These are phyloP conservation scores for Pelargonium fulgidum DNA, from an alignment of 441 rosid genomes.

Conservation along the genomic window DNA sequence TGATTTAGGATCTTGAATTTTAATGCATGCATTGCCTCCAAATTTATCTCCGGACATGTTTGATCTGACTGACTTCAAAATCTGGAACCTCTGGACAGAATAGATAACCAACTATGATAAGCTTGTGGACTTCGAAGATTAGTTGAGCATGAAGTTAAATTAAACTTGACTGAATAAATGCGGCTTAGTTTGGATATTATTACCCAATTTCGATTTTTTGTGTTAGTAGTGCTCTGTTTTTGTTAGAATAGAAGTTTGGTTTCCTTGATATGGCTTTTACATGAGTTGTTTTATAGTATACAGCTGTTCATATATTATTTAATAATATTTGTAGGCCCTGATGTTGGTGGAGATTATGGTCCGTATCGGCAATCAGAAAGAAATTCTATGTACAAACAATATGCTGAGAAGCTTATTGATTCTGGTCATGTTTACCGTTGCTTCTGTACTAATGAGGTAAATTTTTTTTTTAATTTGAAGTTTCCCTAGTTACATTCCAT, in stretches of 20 bases:
- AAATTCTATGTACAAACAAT: constrained; percentile 62
- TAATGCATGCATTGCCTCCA: background rate
- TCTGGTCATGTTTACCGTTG: constrained; percentile 90
- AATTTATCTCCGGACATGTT: background rate
- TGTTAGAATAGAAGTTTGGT: background rate
- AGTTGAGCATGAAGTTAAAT: background rate
- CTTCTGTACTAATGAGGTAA: constrained; percentile 78
- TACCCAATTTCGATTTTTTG: background rate
- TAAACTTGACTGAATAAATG: background rate
- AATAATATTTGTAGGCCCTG: constrained; percentile 48
- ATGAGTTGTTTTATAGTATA: background rate
- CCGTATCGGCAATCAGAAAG: constrained; percentile 89
- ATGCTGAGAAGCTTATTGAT: constrained; percentile 69
- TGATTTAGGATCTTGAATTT: too few relatives aligned
- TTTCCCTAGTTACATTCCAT: too few relatives aligned
- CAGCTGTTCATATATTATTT: background rate
- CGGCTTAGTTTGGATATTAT: background rate
- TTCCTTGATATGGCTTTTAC: background rate
- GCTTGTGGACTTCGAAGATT: constrained; percentile 1
- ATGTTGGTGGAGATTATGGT: constrained; percentile 76
- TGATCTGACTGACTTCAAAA: background rate
- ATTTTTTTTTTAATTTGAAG: background rate
- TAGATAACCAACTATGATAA: background rate
- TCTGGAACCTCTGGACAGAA: background rate
- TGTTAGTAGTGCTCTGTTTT: background rate